phyloP scores from a whole-genome alignment of 331 rosid genomes.

The Malus hybrid region DNA sequence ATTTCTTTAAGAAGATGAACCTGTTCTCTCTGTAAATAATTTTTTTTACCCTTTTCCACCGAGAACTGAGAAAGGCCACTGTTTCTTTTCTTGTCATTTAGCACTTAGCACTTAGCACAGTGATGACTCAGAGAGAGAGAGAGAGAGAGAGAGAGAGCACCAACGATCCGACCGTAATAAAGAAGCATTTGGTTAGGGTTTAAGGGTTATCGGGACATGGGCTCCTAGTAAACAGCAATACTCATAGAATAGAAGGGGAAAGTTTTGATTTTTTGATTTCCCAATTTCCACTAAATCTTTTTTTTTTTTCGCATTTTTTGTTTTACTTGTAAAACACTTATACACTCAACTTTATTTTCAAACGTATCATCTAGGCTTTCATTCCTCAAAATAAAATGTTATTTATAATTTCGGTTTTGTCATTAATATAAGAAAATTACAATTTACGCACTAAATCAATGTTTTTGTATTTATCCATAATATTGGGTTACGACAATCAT shows the following conservation, averaged over 20 bases:
- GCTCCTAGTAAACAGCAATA: constrained; percentile 32
- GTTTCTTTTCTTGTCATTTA: constrained; percentile 72
- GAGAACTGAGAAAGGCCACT: constrained; percentile 57
- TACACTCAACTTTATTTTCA: not conserved
- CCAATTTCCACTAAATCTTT: constrained; percentile 1
- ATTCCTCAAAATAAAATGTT: not conserved
- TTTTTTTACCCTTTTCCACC: constrained; percentile 26
- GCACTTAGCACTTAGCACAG: constrained; percentile 45
- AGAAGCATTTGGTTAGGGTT: constrained; percentile 40
- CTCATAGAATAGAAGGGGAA: not conserved
- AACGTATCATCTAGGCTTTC: not conserved
- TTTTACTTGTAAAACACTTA: not conserved
- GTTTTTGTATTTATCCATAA: no score
- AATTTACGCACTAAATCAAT: no score
- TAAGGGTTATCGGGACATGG: constrained; percentile 54
- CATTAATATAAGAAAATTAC: no score
- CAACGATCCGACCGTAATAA: constrained; percentile 34
- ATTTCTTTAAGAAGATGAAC: no score
- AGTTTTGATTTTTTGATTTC: not conserved
- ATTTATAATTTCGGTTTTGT: not conserved
- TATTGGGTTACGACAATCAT: no score
- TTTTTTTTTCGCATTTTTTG: not conserved
- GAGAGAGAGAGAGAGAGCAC: not conserved
- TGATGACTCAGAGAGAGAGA: constrained; percentile 9
- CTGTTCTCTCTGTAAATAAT: no score